These are phyloP conservation scores for Suhomyces vadensis DNA, from an alignment of 805 yeast genomes.

Conservation along the genomic window DNA sequence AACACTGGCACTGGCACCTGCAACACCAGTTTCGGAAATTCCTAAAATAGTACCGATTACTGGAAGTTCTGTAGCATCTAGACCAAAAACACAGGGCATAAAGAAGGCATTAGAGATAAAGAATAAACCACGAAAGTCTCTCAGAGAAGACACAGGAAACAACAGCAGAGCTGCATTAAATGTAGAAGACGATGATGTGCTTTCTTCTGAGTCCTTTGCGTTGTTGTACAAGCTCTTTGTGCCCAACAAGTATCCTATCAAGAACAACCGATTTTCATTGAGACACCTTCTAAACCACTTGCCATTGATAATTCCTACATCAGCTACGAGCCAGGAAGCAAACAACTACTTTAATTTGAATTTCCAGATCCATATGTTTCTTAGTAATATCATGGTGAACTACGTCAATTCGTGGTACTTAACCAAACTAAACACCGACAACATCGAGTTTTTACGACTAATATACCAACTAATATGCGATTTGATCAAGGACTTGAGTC, in stretches of 20 bases:
- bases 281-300: constrained; percentile 28
- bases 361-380: constrained; percentile 38
- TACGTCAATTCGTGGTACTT: constrained; percentile 18
- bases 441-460: constrained; percentile 27
- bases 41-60: background rate
- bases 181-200: constrained; percentile 1
- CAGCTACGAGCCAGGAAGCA: constrained; percentile 12
- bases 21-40: background rate
- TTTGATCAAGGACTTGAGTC: constrained; percentile 24
- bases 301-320: constrained; percentile 27
- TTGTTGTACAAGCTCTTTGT: constrained; percentile 35
- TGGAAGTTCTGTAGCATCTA: background rate
- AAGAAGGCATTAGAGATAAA: constrained; percentile 2
- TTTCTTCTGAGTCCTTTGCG: constrained; percentile 32
- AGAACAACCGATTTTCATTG: constrained; percentile 28
- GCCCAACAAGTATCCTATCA: constrained; percentile 34
- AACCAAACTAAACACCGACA: constrained; percentile 31
- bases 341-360: constrained; percentile 21
- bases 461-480: constrained; percentile 28
- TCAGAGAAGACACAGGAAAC: background rate
- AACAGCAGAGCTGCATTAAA: background rate
- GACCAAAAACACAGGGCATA: background rate
- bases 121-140: constrained; percentile 3
- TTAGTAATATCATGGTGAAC: constrained; percentile 27
- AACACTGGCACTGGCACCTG: background rate